phyloP scores from a whole-genome alignment of 306 rosid genomes.

The Prunus fruticosa region DNA sequence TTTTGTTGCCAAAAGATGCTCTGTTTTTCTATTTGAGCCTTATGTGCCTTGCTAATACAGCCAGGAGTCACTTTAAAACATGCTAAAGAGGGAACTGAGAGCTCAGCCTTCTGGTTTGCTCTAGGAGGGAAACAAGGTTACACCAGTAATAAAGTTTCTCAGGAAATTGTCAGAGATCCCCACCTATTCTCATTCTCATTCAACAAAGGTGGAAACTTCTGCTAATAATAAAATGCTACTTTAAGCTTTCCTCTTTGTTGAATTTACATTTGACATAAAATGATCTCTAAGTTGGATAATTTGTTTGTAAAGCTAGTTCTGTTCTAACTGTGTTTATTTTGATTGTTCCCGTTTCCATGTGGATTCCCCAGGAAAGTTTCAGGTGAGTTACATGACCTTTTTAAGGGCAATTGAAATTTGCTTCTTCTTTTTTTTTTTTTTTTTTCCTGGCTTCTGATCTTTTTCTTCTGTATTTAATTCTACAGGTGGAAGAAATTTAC shows the following conservation, averaged over 20 bases:
- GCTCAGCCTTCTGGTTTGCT: slow-evolving; percentile 92
- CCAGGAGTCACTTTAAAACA: slow-evolving; percentile 83
- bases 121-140: slow-evolving; percentile 92
- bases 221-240: not conserved
- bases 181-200: slow-evolving; percentile 80
- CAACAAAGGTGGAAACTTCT: slow-evolving; percentile 59
- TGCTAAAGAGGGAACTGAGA: slow-evolving; percentile 98
- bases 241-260: not conserved
- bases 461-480: slow-evolving; percentile 24
- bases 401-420: slow-evolving; percentile 10
- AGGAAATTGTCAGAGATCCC: slow-evolving; percentile 76
- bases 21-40: slow-evolving; percentile 21
- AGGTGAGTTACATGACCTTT: slow-evolving; percentile 55
- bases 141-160: slow-evolving; percentile 61
- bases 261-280: not conserved
- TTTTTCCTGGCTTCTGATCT: slow-evolving; percentile 26
- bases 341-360: slow-evolving; percentile 32
- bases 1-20: not conserved
- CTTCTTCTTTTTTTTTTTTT: not conserved
- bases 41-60: slow-evolving; percentile 47
- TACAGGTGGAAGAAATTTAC: slow-evolving; percentile 83
- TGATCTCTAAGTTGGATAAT: slow-evolving; percentile 20
- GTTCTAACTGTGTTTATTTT: slow-evolving; percentile 43
- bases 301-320: slow-evolving; percentile 21
- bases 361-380: slow-evolving; percentile 78